Base-by-base conservation (phyloP, 1,284 basidiomycete species). In the Cryptococcus hybrid region DNA sequence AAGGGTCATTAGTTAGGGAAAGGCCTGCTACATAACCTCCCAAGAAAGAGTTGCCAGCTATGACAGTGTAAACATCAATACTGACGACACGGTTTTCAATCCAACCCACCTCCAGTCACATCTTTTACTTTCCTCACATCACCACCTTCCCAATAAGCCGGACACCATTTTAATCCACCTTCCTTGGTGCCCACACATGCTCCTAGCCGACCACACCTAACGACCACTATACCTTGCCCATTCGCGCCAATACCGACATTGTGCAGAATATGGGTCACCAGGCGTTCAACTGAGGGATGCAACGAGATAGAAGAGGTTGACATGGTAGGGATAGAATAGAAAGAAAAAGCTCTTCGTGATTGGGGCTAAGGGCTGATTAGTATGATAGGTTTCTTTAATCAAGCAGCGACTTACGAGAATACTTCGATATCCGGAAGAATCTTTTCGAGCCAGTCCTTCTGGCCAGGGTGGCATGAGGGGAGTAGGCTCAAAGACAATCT, bases 21-120 rank as follows among this genome's bases (percentile, higher is more conserved):
- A 75, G 52, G 3, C 75, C 75, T 11, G 73, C 73, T 5, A 71
- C 60, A 46, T 62, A 73, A 13, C 75, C 75, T n/a, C 75, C 75
- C 5, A 77, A 54, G 51, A 70, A 77, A 1, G 70, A 62, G 54
- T 75, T 75, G 7, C 75, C 73, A 3, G 72, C 75, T 67, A 45
- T 24, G 24, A 24, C 24, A 24, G 24, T 24, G 24, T 24, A 24
- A 24, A 59, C 42, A 24, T 24, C 24, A 24, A 24, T 24, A 24
- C 24, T 24, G 24, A 24, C 24, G 24, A 24, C 24, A 24, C 24
- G 24, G 24, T 24, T 24, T 24, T 24, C 13, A 47, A 15, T 43
- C 30, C 24, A 9, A 67, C 70, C 60, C 50, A 73, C 71, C 69
- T 2, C 72, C 73, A 4, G 71, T 75, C 37, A 72, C 69, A 51